These are phyloP conservation scores for Euphorbia tirucalli DNA, from an alignment of 345 rosid species.

Conservation along the genomic window DNA sequence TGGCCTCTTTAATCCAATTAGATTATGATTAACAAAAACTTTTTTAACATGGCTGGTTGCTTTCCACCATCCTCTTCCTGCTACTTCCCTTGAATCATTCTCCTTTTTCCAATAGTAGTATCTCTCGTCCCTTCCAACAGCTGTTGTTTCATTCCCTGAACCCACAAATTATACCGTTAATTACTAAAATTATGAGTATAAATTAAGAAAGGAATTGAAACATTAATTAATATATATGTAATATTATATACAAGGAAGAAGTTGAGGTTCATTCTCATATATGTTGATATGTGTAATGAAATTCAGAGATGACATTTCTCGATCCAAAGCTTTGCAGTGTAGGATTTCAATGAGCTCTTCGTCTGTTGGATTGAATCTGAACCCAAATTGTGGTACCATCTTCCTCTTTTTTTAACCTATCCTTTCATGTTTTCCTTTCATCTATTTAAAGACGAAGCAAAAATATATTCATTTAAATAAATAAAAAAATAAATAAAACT, in stretches of 20 bases:
- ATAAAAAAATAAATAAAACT: too few species aligned
- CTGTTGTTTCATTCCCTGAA: slow-evolving; percentile 6
- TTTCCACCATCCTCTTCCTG: slow-evolving; percentile 48
- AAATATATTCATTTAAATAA: too few species aligned
- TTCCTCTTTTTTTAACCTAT: background rate
- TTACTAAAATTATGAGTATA: too few species aligned
- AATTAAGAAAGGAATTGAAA: background rate
- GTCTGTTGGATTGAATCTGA: slow-evolving; percentile 33
- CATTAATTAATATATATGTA: too few species aligned
- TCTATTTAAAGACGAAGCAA: too few species aligned
- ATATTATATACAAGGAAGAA: slow-evolving; percentile 14
- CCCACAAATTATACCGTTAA: background rate
- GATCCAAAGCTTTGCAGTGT: slow-evolving; percentile 14
- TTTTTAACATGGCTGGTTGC: slow-evolving; percentile 47
- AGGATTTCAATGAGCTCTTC: slow-evolving; percentile 25
- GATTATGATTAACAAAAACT: slow-evolving; percentile 6
- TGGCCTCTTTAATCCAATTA: slow-evolving; percentile 30
- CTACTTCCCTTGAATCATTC: slow-evolving; percentile 37
- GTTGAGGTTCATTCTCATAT: slow-evolving; percentile 22
- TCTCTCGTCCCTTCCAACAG: slow-evolving; percentile 16
- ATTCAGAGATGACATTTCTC: slow-evolving; percentile 19
- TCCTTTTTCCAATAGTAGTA: slow-evolving; percentile 23
- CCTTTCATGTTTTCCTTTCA: too few species aligned
- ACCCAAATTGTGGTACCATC: slow-evolving; percentile 22
- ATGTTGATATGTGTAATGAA: slow-evolving; percentile 15